Evolutionary conservation across 2,329 filamentous ascomycete species (phyloP), one percentile per base, ranked within the genome.

Genomic region (Exophiala viscosa): DNA sequence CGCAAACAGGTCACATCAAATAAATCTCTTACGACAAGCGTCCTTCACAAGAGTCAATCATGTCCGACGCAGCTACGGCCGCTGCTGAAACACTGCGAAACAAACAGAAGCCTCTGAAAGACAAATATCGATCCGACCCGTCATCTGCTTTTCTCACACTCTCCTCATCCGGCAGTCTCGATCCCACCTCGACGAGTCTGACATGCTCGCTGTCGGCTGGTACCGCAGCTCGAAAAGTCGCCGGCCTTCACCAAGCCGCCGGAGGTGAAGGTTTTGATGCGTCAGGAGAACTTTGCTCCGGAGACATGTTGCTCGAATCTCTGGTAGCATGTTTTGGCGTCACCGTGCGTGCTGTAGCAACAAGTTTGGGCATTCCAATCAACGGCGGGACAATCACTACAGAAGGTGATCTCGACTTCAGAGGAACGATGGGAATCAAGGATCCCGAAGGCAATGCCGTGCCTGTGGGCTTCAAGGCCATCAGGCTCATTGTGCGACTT

Each of bases 311-410:
- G 10, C 69, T 77, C 10, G 75, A 77, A 51, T 74, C 74, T 0
- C 67, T 77, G 2, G 75, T 78, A 3, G 75, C 75, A 3, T 77
- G 75, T 62, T 72, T 75, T 1, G 75, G 75, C 18, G 75, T 77
- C 3, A 77, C 75, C n/a, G 65, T 78, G 20, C 76, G 76, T 57
- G 75, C 75, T 8, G 75, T 78, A 1, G 72, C 74, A 3, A 77
- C 75, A 0, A 75, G 73, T 2, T 64, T 78, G 45, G 67, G 65
- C 1, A 70, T 77, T 9, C 72, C 71, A 4, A 69, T 77, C 35
- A 62, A 64, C n/a, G 64, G 64, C 2, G 75, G 75, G 2, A 70
- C 63, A 1, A 70, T 77, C 10, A 66, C 57, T 15, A 73, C 71
- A 0, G 73, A 77, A 49, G 75, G 74, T 5, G 75, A 77, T 60